Evolutionary conservation across 805 yeast species (phyloP).

Genomic region (Metschnikowia shivogae): DNA sequence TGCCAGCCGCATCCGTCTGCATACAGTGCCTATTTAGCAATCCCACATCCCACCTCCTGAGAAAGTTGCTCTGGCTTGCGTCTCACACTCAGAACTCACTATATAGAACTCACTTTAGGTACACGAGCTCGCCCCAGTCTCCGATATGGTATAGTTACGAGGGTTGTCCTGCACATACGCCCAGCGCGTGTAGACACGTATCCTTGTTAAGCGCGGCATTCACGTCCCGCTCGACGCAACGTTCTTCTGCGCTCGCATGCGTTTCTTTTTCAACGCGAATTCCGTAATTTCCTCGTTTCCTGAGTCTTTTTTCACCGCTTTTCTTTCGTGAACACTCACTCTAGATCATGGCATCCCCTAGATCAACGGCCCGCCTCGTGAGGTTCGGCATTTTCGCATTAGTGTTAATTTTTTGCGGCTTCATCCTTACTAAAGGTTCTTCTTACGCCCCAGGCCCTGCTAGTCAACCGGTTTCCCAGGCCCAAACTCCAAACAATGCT

Average conservation of each 20-base stretch:
- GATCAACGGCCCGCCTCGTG: constrained; percentile 46
- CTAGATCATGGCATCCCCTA: constrained; percentile 22
- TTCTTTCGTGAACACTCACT: background rate
- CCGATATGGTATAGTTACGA: background rate
- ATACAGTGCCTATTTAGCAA: no score
- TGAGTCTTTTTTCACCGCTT: background rate
- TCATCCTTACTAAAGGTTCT: constrained; percentile 46
- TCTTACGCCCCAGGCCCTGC: constrained; percentile 21
- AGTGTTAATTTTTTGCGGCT: constrained; percentile 44
- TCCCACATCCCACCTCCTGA: no score
- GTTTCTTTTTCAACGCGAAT: background rate
- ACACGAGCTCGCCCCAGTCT: no score
- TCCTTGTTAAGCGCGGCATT: background rate
- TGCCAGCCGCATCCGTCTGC: no score
- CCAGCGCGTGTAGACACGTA: background rate
- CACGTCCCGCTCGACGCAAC: background rate
- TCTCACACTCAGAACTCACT: no score
- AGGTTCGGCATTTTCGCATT: constrained; percentile 47
- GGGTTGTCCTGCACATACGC: background rate
- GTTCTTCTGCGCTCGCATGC: background rate
- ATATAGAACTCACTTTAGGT: no score
- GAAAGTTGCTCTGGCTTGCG: no score
- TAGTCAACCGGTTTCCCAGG: background rate
- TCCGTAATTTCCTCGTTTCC: background rate
- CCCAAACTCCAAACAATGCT: background rate